A percentile compares a stretch with the other conserved stretches of the same genome.
phyloP scores from a whole-genome alignment of 768 basidiomycete species.

The Tremella mesenterica region DNA sequence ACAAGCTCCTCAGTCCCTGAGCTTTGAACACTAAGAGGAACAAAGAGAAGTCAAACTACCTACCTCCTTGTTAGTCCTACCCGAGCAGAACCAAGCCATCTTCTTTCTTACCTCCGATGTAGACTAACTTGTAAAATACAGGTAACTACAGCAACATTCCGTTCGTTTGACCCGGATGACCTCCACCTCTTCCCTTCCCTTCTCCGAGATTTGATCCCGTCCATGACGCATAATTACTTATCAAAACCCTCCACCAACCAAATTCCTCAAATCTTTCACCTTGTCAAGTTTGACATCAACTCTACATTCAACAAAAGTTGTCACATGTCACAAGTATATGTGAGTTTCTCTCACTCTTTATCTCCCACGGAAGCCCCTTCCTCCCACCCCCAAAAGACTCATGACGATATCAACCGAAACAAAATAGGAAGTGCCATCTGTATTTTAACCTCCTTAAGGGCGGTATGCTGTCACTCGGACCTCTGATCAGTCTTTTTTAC shows the following conservation, averaged over 20 bases:
- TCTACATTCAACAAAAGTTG: too few relatives aligned
- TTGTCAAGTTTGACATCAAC: too few relatives aligned
- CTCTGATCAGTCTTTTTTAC: conserved; percentile 14
- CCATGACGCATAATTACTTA: too few relatives aligned
- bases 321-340: too few relatives aligned
- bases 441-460: conserved; percentile 5
- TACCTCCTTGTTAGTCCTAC: conserved; percentile 57
- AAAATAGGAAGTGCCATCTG: conserved; percentile 35
- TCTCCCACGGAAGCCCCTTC: too few relatives aligned
- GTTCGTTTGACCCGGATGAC: neutral
- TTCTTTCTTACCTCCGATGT: too few relatives aligned
- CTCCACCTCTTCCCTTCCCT: too few relatives aligned
- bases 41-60: conserved; percentile 20
- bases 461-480: conserved; percentile 28
- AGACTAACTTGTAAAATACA: neutral
- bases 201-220: too few relatives aligned
- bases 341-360: too few relatives aligned
- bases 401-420: conserved; percentile 26
- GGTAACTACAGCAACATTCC: neutral
- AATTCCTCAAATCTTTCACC: too few relatives aligned
- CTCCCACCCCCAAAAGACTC: neutral
- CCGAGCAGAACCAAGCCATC: conserved; percentile 54
- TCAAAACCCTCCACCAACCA: too few relatives aligned
- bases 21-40: neutral
- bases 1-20: too few relatives aligned